phyloP scores from a whole-genome alignment of 1,284 basidiomycete genomes.

The Apiotrichum akiyoshidainum region DNA sequence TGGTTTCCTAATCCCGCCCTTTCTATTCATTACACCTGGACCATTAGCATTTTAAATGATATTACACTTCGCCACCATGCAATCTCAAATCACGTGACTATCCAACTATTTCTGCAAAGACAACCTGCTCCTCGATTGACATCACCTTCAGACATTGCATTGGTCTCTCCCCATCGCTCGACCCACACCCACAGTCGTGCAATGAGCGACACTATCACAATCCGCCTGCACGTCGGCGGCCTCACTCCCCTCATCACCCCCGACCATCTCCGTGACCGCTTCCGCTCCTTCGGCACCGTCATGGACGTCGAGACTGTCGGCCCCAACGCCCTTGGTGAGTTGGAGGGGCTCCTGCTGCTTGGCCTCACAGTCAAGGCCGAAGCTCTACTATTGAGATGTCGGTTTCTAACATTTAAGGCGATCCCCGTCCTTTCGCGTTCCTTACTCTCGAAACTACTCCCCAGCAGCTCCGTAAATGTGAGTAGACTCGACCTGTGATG shows the following conservation, averaged over 20 bases:
- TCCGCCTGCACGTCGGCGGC: slow-evolving; percentile 47
- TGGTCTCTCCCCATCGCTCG: not conserved
- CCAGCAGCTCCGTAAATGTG: slow-evolving; percentile 45
- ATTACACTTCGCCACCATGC: too few species aligned
- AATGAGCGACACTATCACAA: slow-evolving; percentile 29
- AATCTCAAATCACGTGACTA: not conserved
- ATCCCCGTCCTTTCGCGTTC: slow-evolving; percentile 45
- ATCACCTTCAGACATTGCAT: too few species aligned
- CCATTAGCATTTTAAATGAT: too few species aligned
- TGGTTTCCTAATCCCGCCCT: not conserved
- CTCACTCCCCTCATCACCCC: slow-evolving; percentile 44
- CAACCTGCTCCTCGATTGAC: not conserved
- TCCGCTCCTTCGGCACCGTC: slow-evolving; percentile 44
- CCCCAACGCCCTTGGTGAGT: slow-evolving; percentile 44
- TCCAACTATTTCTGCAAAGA: slow-evolving; percentile 6
- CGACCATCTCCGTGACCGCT: slow-evolving; percentile 46
- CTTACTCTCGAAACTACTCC: slow-evolving; percentile 45
- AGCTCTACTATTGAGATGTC: too few species aligned
- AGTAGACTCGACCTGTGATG: slow-evolving; percentile 4
- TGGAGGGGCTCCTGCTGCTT: not conserved
- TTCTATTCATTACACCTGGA: not conserved
- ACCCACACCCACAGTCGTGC: not conserved
- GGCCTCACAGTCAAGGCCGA: not conserved
- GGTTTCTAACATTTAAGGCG: slow-evolving; percentile 23
- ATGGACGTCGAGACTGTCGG: slow-evolving; percentile 39